These are phyloP conservation scores for Spatholobus suberectus DNA, from an alignment of 306 rosid genomes.

Conservation along the genomic window DNA sequence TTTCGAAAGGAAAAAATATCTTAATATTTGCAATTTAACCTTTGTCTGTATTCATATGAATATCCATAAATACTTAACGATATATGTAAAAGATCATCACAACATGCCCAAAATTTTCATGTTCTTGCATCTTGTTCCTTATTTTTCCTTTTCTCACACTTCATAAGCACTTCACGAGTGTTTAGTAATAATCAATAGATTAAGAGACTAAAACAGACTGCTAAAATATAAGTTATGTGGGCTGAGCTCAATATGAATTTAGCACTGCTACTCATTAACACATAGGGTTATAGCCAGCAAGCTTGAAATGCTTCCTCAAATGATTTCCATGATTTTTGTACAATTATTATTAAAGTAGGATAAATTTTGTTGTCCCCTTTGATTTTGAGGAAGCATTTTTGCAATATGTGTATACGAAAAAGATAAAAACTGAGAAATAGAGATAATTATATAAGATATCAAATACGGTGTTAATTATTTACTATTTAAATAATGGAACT, in stretches of 20 bases:
- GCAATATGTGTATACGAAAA: background rate
- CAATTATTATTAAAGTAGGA: background rate
- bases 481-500: background rate
- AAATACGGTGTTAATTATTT: background rate
- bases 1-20: background rate
- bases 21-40: background rate
- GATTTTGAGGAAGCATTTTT: background rate
- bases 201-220: background rate
- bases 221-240: background rate
- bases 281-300: background rate
- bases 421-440: background rate
- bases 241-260: background rate
- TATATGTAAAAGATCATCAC: background rate
- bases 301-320: background rate
- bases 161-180: background rate
- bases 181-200: background rate
- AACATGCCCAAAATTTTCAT: background rate
- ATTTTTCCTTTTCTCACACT: background rate
- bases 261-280: background rate
- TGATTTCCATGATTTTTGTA: background rate
- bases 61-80: background rate
- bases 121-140: background rate
- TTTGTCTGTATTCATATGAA: background rate
- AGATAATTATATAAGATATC: background rate
- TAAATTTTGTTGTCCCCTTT: background rate